These are phyloP conservation scores for Erysimum pusillum DNA, from an alignment of 441 rosid genomes.

Conservation along the genomic window DNA sequence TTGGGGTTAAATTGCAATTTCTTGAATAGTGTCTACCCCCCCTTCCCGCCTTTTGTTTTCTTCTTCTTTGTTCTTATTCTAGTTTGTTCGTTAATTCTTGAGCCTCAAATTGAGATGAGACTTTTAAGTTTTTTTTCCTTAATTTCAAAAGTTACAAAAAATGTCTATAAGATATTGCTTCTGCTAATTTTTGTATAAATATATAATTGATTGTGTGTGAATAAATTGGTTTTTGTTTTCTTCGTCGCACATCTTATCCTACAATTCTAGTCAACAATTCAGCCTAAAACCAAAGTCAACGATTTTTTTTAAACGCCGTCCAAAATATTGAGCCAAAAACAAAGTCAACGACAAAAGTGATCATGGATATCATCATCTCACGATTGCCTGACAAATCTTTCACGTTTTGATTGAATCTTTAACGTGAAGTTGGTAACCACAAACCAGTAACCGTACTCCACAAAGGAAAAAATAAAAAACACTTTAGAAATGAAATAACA, in stretches of 20 bases:
- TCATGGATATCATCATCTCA: constrained; percentile 23
- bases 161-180: constrained; percentile 36
- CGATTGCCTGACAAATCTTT: constrained; percentile 1
- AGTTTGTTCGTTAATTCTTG: constrained; percentile 45
- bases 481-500: not conserved
- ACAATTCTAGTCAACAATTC: constrained; percentile 1
- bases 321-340: not conserved
- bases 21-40: constrained; percentile 30
- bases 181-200: constrained; percentile 39
- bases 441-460: constrained; percentile 11
- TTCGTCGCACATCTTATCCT: constrained; percentile 15
- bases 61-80: constrained; percentile 19
- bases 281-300: not conserved
- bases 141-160: constrained; percentile 6
- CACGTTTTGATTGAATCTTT: not conserved
- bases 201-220: constrained; percentile 41
- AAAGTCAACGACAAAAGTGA: constrained; percentile 32
- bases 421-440: constrained; percentile 39
- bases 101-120: constrained; percentile 49
- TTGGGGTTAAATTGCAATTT: constrained; percentile 35
- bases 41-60: constrained; percentile 4
- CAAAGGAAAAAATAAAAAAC: not conserved
- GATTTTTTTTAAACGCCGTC: constrained; percentile 26
- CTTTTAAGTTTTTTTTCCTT: constrained; percentile 15
- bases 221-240: constrained; percentile 18